phyloP scores from a whole-genome alignment of 768 basidiomycete species.

The Phaeolepiota aurea region DNA sequence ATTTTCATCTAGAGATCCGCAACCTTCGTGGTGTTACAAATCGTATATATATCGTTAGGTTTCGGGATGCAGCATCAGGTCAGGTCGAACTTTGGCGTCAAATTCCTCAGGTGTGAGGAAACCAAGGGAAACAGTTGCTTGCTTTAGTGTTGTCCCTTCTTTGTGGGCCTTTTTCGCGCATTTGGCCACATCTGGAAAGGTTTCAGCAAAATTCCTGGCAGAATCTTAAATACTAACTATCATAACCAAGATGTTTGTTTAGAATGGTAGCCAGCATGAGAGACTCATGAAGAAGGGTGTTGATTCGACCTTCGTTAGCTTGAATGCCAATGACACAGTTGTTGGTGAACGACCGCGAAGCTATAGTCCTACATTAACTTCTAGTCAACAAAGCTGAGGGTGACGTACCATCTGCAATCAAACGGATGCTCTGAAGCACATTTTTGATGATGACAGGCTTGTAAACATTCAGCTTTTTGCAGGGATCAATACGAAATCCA shows the following conservation, averaged over 20 bases:
- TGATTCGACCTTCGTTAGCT: conserved; percentile 93
- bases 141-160: conserved; percentile 93
- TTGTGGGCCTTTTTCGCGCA: conserved; percentile 99
- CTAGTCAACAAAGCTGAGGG: too few species aligned
- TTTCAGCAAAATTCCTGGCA: conserved; percentile 4
- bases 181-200: conserved; percentile 80
- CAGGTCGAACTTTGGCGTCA: conserved; percentile 87
- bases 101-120: conserved; percentile 87
- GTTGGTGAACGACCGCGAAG: conserved; percentile 89
- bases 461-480: conserved; percentile 90
- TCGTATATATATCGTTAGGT: conserved; percentile 13
- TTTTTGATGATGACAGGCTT: conserved; percentile 99
- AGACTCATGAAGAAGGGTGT: conserved; percentile 83
- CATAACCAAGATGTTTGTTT: conserved; percentile 93
- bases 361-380: conserved; percentile 33
- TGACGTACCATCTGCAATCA: conserved; percentile 78
- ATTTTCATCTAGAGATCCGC: neutral
- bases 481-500: conserved; percentile 3
- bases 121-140: conserved; percentile 84
- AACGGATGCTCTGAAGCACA: conserved; percentile 89
- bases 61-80: conserved; percentile 78
- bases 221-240: conserved; percentile 54
- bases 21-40: conserved; percentile 2
- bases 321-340: conserved; percentile 95
- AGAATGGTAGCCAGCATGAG: conserved; percentile 97